Evolutionary conservation across 306 rosid species (phyloP), one percentile per base, ranked within the genome.

Genomic region (Rosa rugosa): DNA sequence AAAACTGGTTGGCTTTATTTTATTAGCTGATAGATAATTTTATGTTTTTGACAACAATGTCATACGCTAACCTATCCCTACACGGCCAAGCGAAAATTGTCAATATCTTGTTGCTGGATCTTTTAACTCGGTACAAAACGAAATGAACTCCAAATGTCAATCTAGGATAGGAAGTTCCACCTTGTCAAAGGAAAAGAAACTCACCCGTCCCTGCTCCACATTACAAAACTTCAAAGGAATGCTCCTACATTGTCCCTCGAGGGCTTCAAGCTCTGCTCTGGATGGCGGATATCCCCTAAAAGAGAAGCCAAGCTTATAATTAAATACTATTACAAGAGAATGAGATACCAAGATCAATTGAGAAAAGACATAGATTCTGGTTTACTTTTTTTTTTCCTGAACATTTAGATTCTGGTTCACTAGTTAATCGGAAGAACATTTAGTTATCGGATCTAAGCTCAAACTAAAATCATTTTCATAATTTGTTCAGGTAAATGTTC

Each of bases 131-230:
- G 1, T 56, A 23, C 62, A 42, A 22, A 22, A 9, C 40, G 23
- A 14, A 27, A 10, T 76, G 44, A 74, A 81, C 67, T 27, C 41
- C 66, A 41, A 23, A 41, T 73, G 71, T 89, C 89, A 92, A 40
- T 90, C 88, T 25, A 94, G 86, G 79, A 85, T 53, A 47, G 93
- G 93, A 69, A 92, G 92, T 79, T 89, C 86, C 82, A 80, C 90
- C 75, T 83, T 86, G 71, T 86, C 92, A 78, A 85, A 89, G 75
- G 92, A 87, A 87, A 91, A 89, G 87, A 91, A 92, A 80, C 93
- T 86, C 68, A 86, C 89, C 62, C 84, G 80, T 49, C 97, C 97
- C 74, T 90, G 87, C 45, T 90, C 90, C 23, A 89, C 88, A 45
- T 70, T 75, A 66, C 97, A 87, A 73, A 90, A 80, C 80, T 90